Evolutionary conservation across 176 grass and related monocot genomes (phyloP), one percentile per base, ranked within the genome.

Genomic region (Oryza rufipogon): DNA sequence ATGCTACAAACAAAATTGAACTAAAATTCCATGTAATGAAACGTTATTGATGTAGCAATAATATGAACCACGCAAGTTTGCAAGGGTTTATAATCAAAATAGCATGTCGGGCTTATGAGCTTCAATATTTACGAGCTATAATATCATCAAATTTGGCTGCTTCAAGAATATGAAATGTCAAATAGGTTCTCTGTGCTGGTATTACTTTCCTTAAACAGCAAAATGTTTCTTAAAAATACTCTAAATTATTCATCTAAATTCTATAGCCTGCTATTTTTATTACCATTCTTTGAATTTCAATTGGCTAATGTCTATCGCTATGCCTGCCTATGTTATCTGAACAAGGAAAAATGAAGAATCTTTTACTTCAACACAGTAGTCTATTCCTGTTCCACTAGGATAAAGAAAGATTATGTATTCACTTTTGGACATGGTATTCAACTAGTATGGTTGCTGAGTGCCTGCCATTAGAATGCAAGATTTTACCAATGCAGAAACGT

Each of bases 11-110:
- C 1, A 34, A 74, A 84, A 82, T 26, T 48, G 3, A 51, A 22
- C 42, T 73, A 75, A 28, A 74, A 84, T 56, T 30, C 30, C 22
- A 22, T 82, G 46, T n/a, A 75, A 19, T 71, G 51, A 61, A 47
- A n/a, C 79, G 13, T 3, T 44, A 61, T 58, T 78, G 6, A 34
- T 66, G 25, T 11, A 61, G 52, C 52, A 49, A 49, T 54, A 68
- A 54, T 41, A 67, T 41, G 11, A 73, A 11, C 26, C 49, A 61
- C 6, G 17, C 30, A 44, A 68, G 41, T n/a, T 47, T 11, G 4
- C 4, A 65, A 23, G 15, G 56, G 9, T 64, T 63, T 78, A 81
- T 11, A 30, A 46, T 22, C 9, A 28, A 75, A 85, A 73, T 17
- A 61, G 70, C 34, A n/a, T 9, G 6, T 58, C 19, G 12, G 36